Evolutionary conservation across 208 protist species (phyloP).

Genomic region (Leishmania braziliensis): DNA sequence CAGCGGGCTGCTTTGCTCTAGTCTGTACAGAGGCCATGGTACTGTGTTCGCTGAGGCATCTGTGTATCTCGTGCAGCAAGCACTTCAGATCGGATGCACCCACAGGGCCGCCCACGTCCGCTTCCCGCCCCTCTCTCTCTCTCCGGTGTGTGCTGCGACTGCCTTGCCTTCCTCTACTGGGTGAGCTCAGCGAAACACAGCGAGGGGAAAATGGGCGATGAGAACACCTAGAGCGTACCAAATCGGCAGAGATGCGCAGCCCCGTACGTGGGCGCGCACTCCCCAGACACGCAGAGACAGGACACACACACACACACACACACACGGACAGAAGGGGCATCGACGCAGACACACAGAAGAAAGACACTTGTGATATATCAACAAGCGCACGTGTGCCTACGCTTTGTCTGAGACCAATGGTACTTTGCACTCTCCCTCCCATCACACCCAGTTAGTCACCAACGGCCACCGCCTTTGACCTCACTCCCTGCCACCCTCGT

Average conservation of each 20-base stretch:
- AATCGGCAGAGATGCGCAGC: neutral
- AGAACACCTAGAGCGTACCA: neutral
- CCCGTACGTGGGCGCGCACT: neutral
- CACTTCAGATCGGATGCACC: neutral
- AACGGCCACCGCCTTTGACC: neutral
- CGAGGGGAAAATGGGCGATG: neutral
- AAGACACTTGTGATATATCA: neutral
- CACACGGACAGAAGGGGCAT: neutral
- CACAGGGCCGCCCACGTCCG: neutral
- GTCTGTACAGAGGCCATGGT: neutral
- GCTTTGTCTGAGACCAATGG: neutral
- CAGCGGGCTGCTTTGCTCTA: neutral
- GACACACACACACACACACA: neutral
- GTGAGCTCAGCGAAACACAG: neutral
- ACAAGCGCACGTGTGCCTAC: neutral
- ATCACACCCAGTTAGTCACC: neutral
- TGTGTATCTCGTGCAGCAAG: neutral
- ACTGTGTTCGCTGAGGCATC: neutral
- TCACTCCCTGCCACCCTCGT: neutral
- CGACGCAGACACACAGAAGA: neutral
- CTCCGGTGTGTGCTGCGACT: neutral
- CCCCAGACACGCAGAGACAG: neutral
- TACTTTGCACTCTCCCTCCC: neutral
- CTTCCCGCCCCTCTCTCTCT: neutral
- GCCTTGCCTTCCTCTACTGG: neutral